These are phyloP conservation scores for Pseudogymnoascus destructans DNA, from an alignment of 2,329 filamentous ascomycete species.

Conservation along the genomic window DNA sequence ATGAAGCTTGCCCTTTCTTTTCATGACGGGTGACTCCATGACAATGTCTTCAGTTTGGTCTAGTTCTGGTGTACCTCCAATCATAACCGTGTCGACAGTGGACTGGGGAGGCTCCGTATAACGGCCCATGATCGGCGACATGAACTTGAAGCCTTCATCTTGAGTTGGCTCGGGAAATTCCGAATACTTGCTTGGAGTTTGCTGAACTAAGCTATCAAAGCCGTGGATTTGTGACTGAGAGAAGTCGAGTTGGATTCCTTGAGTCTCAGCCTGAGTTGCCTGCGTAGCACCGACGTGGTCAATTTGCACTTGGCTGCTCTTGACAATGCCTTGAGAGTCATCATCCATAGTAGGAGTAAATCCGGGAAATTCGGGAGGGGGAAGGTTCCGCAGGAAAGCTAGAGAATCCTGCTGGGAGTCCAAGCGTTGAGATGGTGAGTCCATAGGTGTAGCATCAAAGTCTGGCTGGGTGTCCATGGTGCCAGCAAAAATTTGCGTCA, in stretches of 20 bases:
- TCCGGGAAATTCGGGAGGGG: conserved; percentile 33
- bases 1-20: conserved; percentile 44
- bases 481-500: conserved; percentile 83
- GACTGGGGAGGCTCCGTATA: conserved; percentile 53
- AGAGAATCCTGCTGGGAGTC: conserved; percentile 31
- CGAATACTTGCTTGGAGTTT: conserved; percentile 38
- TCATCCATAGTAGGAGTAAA: conserved; percentile 35
- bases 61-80: conserved; percentile 27
- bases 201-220: conserved; percentile 41
- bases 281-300: conserved; percentile 31
- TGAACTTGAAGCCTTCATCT: conserved; percentile 62
- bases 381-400: conserved; percentile 35
- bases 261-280: conserved; percentile 23
- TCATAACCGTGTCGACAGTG: conserved; percentile 56
- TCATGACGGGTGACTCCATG: conserved; percentile 51
- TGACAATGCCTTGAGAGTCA: conserved; percentile 32
- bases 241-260: conserved; percentile 40
- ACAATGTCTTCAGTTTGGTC: conserved; percentile 27
- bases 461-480: conserved; percentile 59
- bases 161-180: conserved; percentile 67
- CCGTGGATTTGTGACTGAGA: conserved; percentile 47
- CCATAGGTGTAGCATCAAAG: conserved; percentile 15
- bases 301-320: conserved; percentile 33
- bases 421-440: conserved; percentile 6
- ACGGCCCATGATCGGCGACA: conserved; percentile 55